Base-by-base conservation (phyloP, 139 green algal genomes). In the Chlamydomonas urium region DNA sequence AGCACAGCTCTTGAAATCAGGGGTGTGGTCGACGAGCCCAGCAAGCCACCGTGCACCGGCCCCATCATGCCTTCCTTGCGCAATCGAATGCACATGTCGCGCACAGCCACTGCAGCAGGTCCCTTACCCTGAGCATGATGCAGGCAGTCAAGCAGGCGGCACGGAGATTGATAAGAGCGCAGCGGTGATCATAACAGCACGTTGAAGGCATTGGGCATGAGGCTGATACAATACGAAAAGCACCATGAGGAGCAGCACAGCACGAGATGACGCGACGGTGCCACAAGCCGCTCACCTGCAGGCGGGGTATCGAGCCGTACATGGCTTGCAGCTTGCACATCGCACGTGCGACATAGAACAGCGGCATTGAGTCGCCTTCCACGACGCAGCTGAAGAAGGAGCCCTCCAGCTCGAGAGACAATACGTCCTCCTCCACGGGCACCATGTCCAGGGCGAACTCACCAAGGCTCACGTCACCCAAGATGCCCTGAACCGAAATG, bases 381-480 rank as follows among this genome's bases (percentile, higher is more conserved):
- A 89, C 78, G 19, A 76, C 53, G 38, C 73, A 85, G 48, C 87
- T 82, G 42, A 38, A 47, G 72, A 88, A 91, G 8, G 71, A 78
- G 0, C 6, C 29, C 2, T 89, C 84, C 45, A 93, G 66, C 76
- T 98, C 93, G 38, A 97, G 76, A 17, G 84, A 91, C 0, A 98
- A 65, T 3, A 98, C 80, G 60, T 98, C 93, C 23, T 93, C 85
- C 47, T 67, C 71, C 34, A 77, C 26, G 0, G 93, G 87, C 31
- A 98, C 86, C 68, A 94, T 81, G 69, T 94, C 82, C 32, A 97
- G 73, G 0, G 82, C 72, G 45, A 87, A 88, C 71, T 93, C 88
- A 50, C 66, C 70, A n/a, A 79, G 28, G 2, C 38, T 65, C 4
- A 96, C 66, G 70, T 96, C 90, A 0, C 74, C 90, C 42, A 81